phyloP scores from a whole-genome alignment of 2,329 filamentous ascomycete genomes.

The Neospermospora avenae region DNA sequence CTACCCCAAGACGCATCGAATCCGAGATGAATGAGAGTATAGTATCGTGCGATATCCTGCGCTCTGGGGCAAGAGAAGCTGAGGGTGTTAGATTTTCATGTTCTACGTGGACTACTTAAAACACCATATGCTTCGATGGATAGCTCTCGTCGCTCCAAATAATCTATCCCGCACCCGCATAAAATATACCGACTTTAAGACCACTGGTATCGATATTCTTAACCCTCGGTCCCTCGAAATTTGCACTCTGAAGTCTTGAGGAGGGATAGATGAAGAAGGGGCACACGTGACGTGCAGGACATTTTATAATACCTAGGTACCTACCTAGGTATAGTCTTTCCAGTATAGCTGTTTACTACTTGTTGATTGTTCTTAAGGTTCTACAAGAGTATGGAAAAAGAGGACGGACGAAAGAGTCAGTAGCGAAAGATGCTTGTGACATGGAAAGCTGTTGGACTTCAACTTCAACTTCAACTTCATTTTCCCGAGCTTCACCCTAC shows the following conservation, averaged over 20 bases:
- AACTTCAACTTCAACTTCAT: slow-evolving; percentile 62
- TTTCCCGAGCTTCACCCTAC: slow-evolving; percentile 43
- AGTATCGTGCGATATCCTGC: slow-evolving; percentile 70
- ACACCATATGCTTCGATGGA: slow-evolving; percentile 65
- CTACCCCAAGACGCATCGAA: slow-evolving; percentile 60
- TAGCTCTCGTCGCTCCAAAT: slow-evolving; percentile 64
- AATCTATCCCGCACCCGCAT: slow-evolving; percentile 68
- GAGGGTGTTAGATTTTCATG: slow-evolving; percentile 66
- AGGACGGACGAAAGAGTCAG: no score
- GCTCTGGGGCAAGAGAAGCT: slow-evolving; percentile 71
- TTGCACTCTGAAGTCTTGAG: no score
- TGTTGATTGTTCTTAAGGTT: no score
- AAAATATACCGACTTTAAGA: slow-evolving; percentile 62
- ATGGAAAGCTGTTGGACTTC: no score
- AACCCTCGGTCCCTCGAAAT: slow-evolving; percentile 59
- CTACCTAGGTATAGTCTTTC: no score
- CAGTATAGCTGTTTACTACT: no score
- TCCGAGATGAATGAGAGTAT: slow-evolving; percentile 68
- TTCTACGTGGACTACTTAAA: slow-evolving; percentile 68
- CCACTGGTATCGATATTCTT: slow-evolving; percentile 65
- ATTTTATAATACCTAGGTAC: no score
- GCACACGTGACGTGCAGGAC: no score
- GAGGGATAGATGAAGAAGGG: no score
- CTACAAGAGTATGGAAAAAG: no score
- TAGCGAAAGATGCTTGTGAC: no score